Conservation (phyloP, 805 yeast species). For the Wickerhamiella sergipiensis region DNA sequence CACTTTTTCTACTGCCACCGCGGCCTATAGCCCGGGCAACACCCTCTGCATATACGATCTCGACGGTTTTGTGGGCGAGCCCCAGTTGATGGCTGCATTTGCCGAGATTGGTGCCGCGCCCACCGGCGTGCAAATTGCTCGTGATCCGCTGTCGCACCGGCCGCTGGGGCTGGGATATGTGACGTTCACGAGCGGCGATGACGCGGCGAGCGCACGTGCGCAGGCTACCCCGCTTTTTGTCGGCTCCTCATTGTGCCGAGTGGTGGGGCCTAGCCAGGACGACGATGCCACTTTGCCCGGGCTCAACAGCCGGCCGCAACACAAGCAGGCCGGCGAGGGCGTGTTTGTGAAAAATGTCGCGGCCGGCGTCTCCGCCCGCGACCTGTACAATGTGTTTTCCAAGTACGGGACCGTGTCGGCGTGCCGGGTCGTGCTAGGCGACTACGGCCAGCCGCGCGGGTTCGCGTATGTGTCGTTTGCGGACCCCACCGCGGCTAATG, state of each 20-base stretch:
- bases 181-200: conserved; percentile 11
- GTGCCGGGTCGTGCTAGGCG: conserved; percentile 16
- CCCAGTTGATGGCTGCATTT: conserved; percentile 14
- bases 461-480: conserved; percentile 17
- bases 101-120: conserved; percentile 3
- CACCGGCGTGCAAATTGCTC: conserved; percentile 11
- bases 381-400: conserved; percentile 14
- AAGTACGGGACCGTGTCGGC: conserved; percentile 13
- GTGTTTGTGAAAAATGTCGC: conserved; percentile 75
- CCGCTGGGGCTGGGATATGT: conserved; percentile 13
- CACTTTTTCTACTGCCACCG: neutral
- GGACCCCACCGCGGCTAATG: conserved; percentile 9
- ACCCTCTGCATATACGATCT: conserved; percentile 17
- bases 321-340: conserved; percentile 11
- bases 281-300: conserved; percentile 1
- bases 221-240: conserved; percentile 14
- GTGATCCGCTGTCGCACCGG: conserved; percentile 12
- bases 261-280: conserved; percentile 1
- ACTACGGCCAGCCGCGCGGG: conserved; percentile 16
- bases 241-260: conserved; percentile 15
- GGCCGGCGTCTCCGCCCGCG: conserved; percentile 36
- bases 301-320: conserved; percentile 6
- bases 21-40: neutral
- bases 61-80: conserved; percentile 13
- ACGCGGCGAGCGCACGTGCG: conserved; percentile 11